A percentile compares a stretch with the other conserved stretches of the same genome.
Conservation (phyloP, 768 basidiomycete genomes). For the Boletales sp. region DNA sequence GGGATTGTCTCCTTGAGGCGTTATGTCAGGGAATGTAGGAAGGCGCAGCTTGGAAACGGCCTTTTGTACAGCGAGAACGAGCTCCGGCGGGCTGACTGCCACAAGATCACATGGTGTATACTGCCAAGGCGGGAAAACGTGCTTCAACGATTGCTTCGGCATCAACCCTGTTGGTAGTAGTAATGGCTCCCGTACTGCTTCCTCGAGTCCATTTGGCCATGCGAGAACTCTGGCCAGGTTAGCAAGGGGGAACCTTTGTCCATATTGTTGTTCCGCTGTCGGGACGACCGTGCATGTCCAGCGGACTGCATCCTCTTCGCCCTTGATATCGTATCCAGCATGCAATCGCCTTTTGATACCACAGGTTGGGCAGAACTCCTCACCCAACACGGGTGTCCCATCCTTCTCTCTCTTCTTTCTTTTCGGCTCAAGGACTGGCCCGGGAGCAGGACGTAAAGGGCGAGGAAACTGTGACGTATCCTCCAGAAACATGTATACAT, state of each 20-base stretch:
- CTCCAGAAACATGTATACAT: conserved; percentile 45
- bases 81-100: conserved; percentile 20
- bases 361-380: conserved; percentile 26
- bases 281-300: conserved; percentile 28
- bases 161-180: neutral
- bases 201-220: conserved; percentile 17
- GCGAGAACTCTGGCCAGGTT: conserved; percentile 16
- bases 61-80: conserved; percentile 28
- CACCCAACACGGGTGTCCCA: conserved; percentile 12
- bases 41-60: conserved; percentile 17
- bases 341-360: conserved; percentile 29
- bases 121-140: conserved; percentile 9
- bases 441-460: conserved; percentile 12
- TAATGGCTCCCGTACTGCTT: conserved; percentile 8
- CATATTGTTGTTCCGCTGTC: conserved; percentile 16
- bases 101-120: conserved; percentile 22
- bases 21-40: conserved; percentile 17
- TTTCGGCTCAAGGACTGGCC: conserved; percentile 13
- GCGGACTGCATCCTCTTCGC: conserved; percentile 8
- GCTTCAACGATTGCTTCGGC: conserved; percentile 2
- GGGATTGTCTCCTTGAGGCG: conserved; percentile 4
- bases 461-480: conserved; percentile 39
- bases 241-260: conserved; percentile 13
- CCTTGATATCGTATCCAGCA: conserved; percentile 20
- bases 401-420: conserved; percentile 27